These are phyloP conservation scores for Rhodomyrtus psidioides DNA, from an alignment of 441 rosid genomes.

Conservation along the genomic window DNA sequence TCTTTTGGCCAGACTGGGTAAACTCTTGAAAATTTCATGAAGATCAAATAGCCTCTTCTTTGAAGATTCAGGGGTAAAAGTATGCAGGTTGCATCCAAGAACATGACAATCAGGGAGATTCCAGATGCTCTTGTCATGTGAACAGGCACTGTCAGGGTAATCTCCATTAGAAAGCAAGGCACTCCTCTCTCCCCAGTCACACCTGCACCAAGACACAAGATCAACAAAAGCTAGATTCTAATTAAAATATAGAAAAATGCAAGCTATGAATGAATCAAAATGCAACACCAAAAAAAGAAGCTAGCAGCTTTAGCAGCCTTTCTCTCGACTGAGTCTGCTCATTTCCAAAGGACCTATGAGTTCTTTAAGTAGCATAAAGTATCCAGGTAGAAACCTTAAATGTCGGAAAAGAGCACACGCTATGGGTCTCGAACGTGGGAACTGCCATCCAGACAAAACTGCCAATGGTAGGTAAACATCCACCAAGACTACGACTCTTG, in stretches of 20 bases:
- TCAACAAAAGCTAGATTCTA: background rate
- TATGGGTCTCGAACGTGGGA: conserved; percentile 43
- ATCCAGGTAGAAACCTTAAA: conserved; percentile 41
- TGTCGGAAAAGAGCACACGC: conserved; percentile 69
- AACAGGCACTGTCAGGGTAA: conserved; percentile 18
- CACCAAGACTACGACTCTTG: conserved; percentile 55
- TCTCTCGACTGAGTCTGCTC: background rate
- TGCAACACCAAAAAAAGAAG: background rate
- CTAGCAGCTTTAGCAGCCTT: background rate
- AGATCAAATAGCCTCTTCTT: conserved; percentile 59
- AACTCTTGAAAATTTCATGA: conserved; percentile 67
- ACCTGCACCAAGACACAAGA: conserved; percentile 43
- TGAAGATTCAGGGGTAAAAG: conserved; percentile 36
- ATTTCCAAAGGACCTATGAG: background rate
- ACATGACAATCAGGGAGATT: conserved; percentile 73
- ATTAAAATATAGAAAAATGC: background rate
- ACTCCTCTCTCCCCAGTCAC: conserved; percentile 75
- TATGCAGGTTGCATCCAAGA: conserved; percentile 56
- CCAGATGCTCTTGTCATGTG: conserved; percentile 38
- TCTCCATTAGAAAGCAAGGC: conserved; percentile 33
- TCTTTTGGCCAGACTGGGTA: conserved; percentile 41
- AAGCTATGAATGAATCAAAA: background rate
- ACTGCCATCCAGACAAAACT: conserved; percentile 81
- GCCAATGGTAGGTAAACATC: conserved; percentile 64
- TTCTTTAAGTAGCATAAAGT: background rate